Evolutionary conservation across 176 grass and related monocot species (phyloP).

Genomic region (Aegilops longissima): DNA sequence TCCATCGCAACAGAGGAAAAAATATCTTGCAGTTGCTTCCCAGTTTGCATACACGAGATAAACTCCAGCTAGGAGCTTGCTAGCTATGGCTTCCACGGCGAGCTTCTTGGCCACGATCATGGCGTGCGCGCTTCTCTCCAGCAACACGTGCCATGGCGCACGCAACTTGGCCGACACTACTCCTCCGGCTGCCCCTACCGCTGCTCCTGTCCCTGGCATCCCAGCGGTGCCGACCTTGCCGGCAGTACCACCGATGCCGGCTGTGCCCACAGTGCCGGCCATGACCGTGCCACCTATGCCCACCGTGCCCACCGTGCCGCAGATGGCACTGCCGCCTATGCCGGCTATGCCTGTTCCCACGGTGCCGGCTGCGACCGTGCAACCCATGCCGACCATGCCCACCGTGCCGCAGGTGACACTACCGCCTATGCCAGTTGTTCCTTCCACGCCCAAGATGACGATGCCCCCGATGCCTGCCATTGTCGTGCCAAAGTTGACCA

Average conservation of each 20-base stretch:
- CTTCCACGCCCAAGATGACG: not conserved
- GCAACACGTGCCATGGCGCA: not conserved
- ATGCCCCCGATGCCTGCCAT: not conserved
- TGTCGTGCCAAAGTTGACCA: not conserved
- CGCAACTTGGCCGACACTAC: not conserved
- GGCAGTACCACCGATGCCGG: not conserved
- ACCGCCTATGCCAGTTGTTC: not conserved
- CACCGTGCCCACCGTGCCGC: not conserved
- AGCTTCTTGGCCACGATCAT: conserved; percentile 19
- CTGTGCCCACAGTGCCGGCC: not conserved
- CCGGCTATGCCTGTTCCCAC: not conserved
- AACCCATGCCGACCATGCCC: not conserved
- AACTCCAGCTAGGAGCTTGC: not conserved
- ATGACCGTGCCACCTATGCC: not conserved
- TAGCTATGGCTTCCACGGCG: conserved; percentile 13
- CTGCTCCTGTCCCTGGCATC: not conserved
- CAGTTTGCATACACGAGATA: not conserved
- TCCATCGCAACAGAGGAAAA: not conserved
- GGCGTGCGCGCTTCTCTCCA: not conserved
- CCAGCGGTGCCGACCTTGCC: not conserved
- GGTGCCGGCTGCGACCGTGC: not conserved
- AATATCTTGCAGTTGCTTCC: not conserved
- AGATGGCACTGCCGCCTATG: not conserved
- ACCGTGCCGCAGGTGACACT: not conserved
- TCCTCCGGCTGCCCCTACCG: not conserved